Evolutionary conservation across 192 early-diverging fungal species (phyloP).

Genomic region (Linnemannia schmuckeri): DNA sequence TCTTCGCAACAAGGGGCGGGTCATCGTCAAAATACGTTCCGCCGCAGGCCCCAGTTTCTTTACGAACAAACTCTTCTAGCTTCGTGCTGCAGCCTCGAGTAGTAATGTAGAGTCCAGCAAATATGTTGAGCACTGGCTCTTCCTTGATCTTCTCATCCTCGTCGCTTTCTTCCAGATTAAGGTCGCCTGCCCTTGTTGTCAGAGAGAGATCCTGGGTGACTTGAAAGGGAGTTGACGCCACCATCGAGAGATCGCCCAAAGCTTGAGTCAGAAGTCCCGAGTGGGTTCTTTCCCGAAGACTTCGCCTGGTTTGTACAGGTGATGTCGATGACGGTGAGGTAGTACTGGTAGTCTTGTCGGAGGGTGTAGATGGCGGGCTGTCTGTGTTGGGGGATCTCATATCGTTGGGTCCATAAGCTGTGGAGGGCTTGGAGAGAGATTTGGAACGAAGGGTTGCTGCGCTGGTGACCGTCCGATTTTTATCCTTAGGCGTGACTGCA

Average conservation of each 20-base stretch:
- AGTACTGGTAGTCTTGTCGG: neutral
- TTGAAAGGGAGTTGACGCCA: neutral
- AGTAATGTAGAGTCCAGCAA: slow-evolving; percentile 38
- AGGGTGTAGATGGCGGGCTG: neutral
- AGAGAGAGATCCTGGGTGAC: slow-evolving; percentile 8
- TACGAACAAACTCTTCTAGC: neutral
- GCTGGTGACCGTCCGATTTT: neutral
- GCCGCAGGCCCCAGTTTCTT: slow-evolving; percentile 18
- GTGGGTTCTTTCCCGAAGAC: slow-evolving; percentile 19
- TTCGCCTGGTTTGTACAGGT: neutral
- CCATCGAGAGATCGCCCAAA: slow-evolving; percentile 32
- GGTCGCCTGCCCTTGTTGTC: neutral
- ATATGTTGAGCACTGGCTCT: slow-evolving; percentile 21
- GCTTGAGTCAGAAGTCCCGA: slow-evolving; percentile 41
- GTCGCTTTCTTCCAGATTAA: neutral
- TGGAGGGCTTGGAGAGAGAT: neutral
- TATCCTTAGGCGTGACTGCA: neutral
- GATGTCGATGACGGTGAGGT: neutral
- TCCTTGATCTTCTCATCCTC: slow-evolving; percentile 13
- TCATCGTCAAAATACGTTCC: slow-evolving; percentile 27
- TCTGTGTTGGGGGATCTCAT: neutral
- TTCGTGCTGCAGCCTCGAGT: slow-evolving; percentile 20
- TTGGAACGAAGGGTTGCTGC: slow-evolving; percentile 14
- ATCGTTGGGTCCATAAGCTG: neutral
- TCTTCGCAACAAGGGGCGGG: slow-evolving; percentile 3